Base-by-base conservation (phyloP, 2,329 filamentous ascomycete genomes). In the Alternaria sp. region DNA sequence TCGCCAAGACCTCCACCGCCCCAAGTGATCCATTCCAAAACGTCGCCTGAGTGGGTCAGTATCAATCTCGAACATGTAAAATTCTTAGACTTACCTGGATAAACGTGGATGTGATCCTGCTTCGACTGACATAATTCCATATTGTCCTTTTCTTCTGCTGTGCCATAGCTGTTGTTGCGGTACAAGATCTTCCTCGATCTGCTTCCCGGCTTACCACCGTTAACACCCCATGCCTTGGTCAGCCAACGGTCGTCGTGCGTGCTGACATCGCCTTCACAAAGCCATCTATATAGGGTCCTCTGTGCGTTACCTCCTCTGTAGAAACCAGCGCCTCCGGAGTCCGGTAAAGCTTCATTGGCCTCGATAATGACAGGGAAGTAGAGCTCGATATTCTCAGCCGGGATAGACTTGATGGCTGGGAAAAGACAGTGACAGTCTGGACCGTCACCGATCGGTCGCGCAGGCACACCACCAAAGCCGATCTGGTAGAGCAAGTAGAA, bases 401-500 rank as follows among this genome's bases (percentile, higher is more conserved):
- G 83, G 27, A 84, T 83, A 2, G 80, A 82, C 62, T 84, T 85
- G 72, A 85, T 84, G 2, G 81, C 81, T 0, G 83, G 82, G 68
- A 84, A 85, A 3, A 85, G 72, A 48, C 82, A 84, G 65, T 85
- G 83, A 59, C 83, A 84, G 63, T 85, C 82, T 2, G 80, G 81
- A 3, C 82, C 82, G 52, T 85, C 82, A 20, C 83, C 82, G 6
- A 80, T 79, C 1, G 81, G 80, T 0, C 82, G 78, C 0, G 82
- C 82, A 4, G 82, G 82, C 0, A 84, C 82, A 25, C 83, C 83
- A 5, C 82, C 83, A 38, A 85, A 85, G 0, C 81, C 82, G 54
- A 85, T 85, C 59, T 84, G 82, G 63, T 83, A 85, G 0, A 85
- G 75, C 57, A 84, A 79, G 63, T 80, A 85, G 76, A 81, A 84